phyloP scores from a whole-genome alignment of 768 basidiomycete species.

The Rhizopogon salebrosus region DNA sequence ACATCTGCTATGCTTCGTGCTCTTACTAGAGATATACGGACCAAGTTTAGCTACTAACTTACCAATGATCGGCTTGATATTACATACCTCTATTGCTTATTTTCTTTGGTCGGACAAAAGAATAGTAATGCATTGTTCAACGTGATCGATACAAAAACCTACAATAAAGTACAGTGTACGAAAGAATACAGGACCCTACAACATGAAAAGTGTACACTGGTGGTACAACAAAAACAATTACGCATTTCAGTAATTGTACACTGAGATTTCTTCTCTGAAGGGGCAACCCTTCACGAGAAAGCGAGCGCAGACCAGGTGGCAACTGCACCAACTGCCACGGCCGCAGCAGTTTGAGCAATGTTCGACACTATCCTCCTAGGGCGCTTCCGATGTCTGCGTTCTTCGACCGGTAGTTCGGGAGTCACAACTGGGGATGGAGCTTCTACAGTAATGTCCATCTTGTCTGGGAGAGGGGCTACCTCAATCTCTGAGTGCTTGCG shows the following conservation, averaged over 20 bases:
- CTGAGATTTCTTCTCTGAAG: background rate
- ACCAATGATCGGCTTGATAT: background rate
- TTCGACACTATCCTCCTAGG: slow-evolving; percentile 32
- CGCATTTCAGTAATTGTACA: background rate
- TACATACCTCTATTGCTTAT: background rate
- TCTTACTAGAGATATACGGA: slow-evolving; percentile 24
- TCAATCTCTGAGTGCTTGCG: slow-evolving; percentile 52
- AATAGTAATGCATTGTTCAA: background rate
- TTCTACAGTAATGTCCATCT: background rate
- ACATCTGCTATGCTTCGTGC: slow-evolving; percentile 62
- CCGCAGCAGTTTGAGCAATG: slow-evolving; percentile 55
- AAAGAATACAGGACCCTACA: background rate
- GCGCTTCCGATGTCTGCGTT: slow-evolving; percentile 36
- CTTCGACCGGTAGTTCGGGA: slow-evolving; percentile 4
- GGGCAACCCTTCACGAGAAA: slow-evolving; percentile 38
- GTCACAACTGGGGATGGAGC: background rate
- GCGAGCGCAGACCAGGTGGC: slow-evolving; percentile 73
- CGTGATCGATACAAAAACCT: background rate
- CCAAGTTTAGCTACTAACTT: slow-evolving; percentile 20
- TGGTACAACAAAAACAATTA: background rate
- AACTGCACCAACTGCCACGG: slow-evolving; percentile 61
- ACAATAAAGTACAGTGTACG: background rate
- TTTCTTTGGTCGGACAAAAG: background rate
- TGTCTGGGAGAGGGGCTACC: slow-evolving; percentile 1
- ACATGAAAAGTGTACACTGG: background rate